A percentile compares a stretch with the other conserved stretches of the same genome.
These are phyloP conservation scores for Fusarium multiceps DNA, from an alignment of 2,329 filamentous ascomycete genomes.

Conservation along the genomic window DNA sequence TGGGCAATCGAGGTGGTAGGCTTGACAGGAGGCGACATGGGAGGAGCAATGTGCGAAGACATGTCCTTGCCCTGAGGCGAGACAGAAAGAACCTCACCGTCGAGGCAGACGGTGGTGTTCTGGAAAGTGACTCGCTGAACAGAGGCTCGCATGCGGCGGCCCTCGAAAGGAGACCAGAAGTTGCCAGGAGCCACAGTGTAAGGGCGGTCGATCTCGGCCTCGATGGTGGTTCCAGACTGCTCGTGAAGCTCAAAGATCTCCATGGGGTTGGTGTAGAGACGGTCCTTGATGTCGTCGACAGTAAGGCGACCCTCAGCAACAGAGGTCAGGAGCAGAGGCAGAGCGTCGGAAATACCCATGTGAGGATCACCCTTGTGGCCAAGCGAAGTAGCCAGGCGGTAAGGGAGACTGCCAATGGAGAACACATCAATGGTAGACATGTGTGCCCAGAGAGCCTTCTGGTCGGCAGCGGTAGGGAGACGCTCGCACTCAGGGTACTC, in stretches of 20 bases:
- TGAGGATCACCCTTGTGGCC: slow-evolving; percentile 66
- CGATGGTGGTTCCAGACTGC: slow-evolving; percentile 77
- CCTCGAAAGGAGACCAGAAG: slow-evolving; percentile 78
- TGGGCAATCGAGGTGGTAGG: slow-evolving; percentile 57
- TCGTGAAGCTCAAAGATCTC: slow-evolving; percentile 86
- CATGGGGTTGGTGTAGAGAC: slow-evolving; percentile 82
- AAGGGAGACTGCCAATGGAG: slow-evolving; percentile 81
- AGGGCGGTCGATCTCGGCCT: slow-evolving; percentile 79
- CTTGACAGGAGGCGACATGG: slow-evolving; percentile 69
- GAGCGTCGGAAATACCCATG: slow-evolving; percentile 76
- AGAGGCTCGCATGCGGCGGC: slow-evolving; percentile 74
- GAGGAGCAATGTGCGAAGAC: slow-evolving; percentile 72
- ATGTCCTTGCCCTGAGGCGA: slow-evolving; percentile 76
- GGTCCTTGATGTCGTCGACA: slow-evolving; percentile 76
- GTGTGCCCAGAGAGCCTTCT: slow-evolving; percentile 79
- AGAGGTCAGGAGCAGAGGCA: slow-evolving; percentile 80
- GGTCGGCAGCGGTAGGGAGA: slow-evolving; percentile 75
- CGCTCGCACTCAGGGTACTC: slow-evolving; percentile 75
- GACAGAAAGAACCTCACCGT: slow-evolving; percentile 69
- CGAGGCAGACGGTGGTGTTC: slow-evolving; percentile 78
- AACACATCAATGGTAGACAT: slow-evolving; percentile 80
- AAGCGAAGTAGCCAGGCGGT: slow-evolving; percentile 73
- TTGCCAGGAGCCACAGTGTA: slow-evolving; percentile 64
- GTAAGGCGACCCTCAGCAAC: slow-evolving; percentile 79
- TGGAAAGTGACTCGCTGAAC: slow-evolving; percentile 82